Base-by-base conservation (phyloP, 2,329 filamentous ascomycete genomes). In the Metarhizium anisopliae region DNA sequence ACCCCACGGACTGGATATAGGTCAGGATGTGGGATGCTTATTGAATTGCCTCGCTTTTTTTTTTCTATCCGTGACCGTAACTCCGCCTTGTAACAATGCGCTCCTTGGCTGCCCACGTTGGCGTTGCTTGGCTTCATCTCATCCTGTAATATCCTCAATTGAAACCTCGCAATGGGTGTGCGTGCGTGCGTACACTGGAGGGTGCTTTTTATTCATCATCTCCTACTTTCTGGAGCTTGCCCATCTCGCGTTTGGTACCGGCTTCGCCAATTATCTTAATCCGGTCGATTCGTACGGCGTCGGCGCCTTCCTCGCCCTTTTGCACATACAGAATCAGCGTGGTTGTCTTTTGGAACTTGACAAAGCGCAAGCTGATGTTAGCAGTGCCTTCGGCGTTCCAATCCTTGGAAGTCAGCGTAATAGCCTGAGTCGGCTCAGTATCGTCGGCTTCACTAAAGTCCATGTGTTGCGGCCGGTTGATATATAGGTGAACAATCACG, bases 401-500 rank as follows among this genome's bases (percentile, higher is more conserved):
- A 66, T 96, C 90, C 53, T 81, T 78, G 50, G 85, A 77, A 59
- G 80, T 77, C 47, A 99, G 78, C 64, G 86, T 86, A 58, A 96
- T 83, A 53, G 79, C 80, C 72, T 99, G 94, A 16, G 89, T 92
- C 1, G 89, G 81, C 51, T 86, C 80, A 54, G 89, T 86, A 65
- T 93, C 90, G 58, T 96, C 93, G 42, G 93, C 93, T 70, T 99
- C 94, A 64, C 94, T 89, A 66, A 99, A 99, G 6, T 93, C 91
- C 58, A 99, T 83, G 66, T 95, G 94, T 68, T 95, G 90, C 53
- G 91, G 81, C 57, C 85, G 84, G 76, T 99, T 99, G 61, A 84
- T 87, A 74, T 91, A 99, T 54, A 99, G 76, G 67, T 90, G 87
- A 65, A 99, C 78, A 2, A 85, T 89, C 69, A 83, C 87, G 8